phyloP scores from a whole-genome alignment of 805 yeast genomes.

The Saturnispora saitoi region DNA sequence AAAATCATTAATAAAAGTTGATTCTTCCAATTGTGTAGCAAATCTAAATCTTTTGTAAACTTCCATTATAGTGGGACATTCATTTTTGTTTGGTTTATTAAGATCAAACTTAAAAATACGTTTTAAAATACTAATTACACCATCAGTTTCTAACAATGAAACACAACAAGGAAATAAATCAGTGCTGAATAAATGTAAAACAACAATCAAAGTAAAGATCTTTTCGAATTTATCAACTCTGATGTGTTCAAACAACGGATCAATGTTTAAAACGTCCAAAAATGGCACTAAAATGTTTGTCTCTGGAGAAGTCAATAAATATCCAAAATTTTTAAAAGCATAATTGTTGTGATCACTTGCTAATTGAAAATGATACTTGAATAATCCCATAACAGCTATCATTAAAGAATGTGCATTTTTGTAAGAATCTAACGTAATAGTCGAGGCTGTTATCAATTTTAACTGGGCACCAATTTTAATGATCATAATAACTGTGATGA shows the following conservation, averaged over 20 bases:
- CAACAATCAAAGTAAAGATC: slow-evolving; percentile 15
- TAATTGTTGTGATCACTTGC: slow-evolving; percentile 18
- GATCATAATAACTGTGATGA: slow-evolving; percentile 21
- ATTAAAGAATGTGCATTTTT: slow-evolving; percentile 13
- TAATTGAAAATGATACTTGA: slow-evolving; percentile 23
- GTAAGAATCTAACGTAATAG: slow-evolving; percentile 12
- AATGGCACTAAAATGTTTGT: slow-evolving; percentile 11
- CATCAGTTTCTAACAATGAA: slow-evolving; percentile 5
- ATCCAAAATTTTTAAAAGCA: slow-evolving; percentile 23
- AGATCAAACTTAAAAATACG: slow-evolving; percentile 5
- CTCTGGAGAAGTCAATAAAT: slow-evolving; percentile 10
- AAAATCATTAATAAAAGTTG: slow-evolving; percentile 16
- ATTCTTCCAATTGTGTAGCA: slow-evolving; percentile 17
- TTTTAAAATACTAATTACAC: slow-evolving; percentile 5
- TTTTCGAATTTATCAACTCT: slow-evolving; percentile 18
- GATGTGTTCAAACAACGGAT: slow-evolving; percentile 14
- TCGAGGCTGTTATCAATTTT: slow-evolving; percentile 7
- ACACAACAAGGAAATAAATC: slow-evolving; percentile 11
- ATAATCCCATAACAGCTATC: slow-evolving; percentile 15
- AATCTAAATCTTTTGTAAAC: slow-evolving; percentile 16
- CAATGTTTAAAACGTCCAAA: slow-evolving; percentile 11
- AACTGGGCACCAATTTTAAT: slow-evolving; percentile 15
- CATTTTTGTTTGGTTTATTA: background rate
- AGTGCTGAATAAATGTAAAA: slow-evolving; percentile 18
- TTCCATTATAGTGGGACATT: slow-evolving; percentile 7